Evolutionary conservation across 352 stramenopile genomes (phyloP).

Genomic region (Phytopythium delawarense): DNA sequence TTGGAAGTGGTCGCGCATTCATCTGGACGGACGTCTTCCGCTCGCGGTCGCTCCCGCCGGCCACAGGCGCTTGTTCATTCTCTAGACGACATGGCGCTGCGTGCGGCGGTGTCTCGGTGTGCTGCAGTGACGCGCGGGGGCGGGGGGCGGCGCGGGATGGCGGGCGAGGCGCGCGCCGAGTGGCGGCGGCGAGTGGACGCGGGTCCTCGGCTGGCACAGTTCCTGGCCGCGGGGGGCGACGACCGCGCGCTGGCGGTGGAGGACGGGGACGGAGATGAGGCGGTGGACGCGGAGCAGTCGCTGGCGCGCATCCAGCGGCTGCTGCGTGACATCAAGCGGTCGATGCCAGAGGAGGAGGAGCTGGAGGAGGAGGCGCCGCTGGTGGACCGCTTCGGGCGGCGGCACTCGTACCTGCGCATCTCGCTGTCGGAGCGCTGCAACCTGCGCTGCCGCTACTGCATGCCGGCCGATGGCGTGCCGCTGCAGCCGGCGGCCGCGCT

Average conservation of each 20-base stretch:
- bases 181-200: slow-evolving; percentile 30
- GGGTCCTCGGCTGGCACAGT: slow-evolving; percentile 32
- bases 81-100: slow-evolving; percentile 8
- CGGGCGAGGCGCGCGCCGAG: slow-evolving; percentile 17
- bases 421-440: slow-evolving; percentile 97
- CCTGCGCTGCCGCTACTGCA: slow-evolving; percentile 96
- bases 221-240: slow-evolving; percentile 16
- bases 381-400: slow-evolving; percentile 85
- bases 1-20: slow-evolving; percentile 1
- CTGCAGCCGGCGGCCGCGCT: slow-evolving; percentile 77
- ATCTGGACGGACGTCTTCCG: neutral
- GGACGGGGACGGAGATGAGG: slow-evolving; percentile 1
- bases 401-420: slow-evolving; percentile 95
- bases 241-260: neutral
- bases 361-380: slow-evolving; percentile 23
- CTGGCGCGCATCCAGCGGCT: slow-evolving; percentile 38
- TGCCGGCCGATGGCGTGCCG: slow-evolving; percentile 92
- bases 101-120: neutral
- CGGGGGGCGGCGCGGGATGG: slow-evolving; percentile 2
- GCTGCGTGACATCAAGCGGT: slow-evolving; percentile 28
- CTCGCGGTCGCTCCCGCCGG: neutral
- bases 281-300: slow-evolving; percentile 16
- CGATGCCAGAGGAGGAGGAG: slow-evolving; percentile 11
- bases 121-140: too few relatives aligned
- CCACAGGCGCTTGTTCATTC: neutral